Conservation (phyloP, 805 yeast species). For the Nakazawaea molendinolei region DNA sequence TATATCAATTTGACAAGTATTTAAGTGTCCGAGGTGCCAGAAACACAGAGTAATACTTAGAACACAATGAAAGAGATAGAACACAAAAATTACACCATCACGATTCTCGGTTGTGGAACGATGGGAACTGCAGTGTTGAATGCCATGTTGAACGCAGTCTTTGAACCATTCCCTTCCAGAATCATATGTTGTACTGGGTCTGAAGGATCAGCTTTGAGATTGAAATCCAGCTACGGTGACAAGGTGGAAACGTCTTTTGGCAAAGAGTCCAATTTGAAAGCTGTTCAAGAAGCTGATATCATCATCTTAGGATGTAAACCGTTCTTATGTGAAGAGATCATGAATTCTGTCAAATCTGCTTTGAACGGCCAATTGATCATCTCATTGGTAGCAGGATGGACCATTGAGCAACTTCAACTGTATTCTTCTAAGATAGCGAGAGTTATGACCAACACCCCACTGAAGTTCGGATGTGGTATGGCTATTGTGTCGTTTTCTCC, state of each 20-base stretch:
- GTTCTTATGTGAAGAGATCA: conserved; percentile 57
- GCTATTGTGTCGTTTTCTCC: conserved; percentile 80
- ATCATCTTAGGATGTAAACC: conserved; percentile 89
- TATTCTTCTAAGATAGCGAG: conserved; percentile 63
- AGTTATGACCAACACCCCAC: conserved; percentile 98
- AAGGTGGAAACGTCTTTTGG: conserved; percentile 47
- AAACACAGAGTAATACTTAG: too few species aligned
- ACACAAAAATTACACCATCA: conserved; percentile 45
- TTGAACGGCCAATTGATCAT: conserved; percentile 56
- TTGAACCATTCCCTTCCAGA: conserved; percentile 54
- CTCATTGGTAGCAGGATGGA: conserved; percentile 89
- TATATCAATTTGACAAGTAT: too few species aligned
- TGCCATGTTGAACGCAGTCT: conserved; percentile 55
- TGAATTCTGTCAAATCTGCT: conserved; percentile 40
- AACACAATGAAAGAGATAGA: too few species aligned
- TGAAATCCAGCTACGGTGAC: conserved; percentile 44
- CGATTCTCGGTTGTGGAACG: conserved; percentile 89
- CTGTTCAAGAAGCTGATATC: conserved; percentile 60
- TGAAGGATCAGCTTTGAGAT: conserved; percentile 39
- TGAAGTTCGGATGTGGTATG: conserved; percentile 87
- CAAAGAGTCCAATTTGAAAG: conserved; percentile 42
- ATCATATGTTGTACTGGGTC: conserved; percentile 76
- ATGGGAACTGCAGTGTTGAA: conserved; percentile 91
- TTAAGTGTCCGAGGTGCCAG: too few species aligned
- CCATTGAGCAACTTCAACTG: conserved; percentile 56